Evolutionary conservation across 768 basidiomycete genomes (phyloP), one percentile per base, ranked within the genome.

Genomic region (Agrocybe praecox): DNA sequence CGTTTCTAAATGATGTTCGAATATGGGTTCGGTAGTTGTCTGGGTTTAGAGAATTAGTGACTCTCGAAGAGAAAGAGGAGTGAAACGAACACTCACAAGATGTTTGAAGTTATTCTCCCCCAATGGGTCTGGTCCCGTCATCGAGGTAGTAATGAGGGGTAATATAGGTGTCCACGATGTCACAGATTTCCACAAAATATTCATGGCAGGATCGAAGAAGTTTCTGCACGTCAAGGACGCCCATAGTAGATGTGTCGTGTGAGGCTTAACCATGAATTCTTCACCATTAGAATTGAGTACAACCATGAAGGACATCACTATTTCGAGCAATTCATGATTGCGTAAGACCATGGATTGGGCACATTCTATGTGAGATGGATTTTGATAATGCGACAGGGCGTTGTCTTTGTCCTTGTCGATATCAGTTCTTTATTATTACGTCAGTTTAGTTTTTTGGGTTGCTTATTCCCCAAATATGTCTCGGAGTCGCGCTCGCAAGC

Each of bases 141-240:
- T n/a, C 19, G 43, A 14, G 23, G 14, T 49, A 1, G 48, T 36
- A 12, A 55, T 49, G 10, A 55, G 29, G 17, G 14, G 14, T 8
- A 55, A 29, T 12, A 47, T 21, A 47, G 44, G 24, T 26, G 1
- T 21, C 52, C 21, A 53, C 2, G 58, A 55, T 12, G 52, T 40
- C 49, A 59, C 32, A 24, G 21, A 40, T 42, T 24, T 55, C 58
- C 58, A 59, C 10, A 59, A n/a, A 10, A 59, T 15, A 8, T 45
- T 40, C 26, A 48, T 56, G 18, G 49, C 58, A 5, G 58, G 58
- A 2, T 34, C 32, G 24, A 52, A 46, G 19, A 59, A 59, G 18
- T 53, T 22, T 52, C 21, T 55, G 24, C 49, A 51, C 17, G 50
- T 49, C 10, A 55, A 22, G 14, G 53, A 11, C 8, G 53, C 53